A percentile compares a stretch with the other conserved stretches of the same genome.
phyloP scores from a whole-genome alignment of 768 basidiomycete species.

The Podaxis carcinomalis region DNA sequence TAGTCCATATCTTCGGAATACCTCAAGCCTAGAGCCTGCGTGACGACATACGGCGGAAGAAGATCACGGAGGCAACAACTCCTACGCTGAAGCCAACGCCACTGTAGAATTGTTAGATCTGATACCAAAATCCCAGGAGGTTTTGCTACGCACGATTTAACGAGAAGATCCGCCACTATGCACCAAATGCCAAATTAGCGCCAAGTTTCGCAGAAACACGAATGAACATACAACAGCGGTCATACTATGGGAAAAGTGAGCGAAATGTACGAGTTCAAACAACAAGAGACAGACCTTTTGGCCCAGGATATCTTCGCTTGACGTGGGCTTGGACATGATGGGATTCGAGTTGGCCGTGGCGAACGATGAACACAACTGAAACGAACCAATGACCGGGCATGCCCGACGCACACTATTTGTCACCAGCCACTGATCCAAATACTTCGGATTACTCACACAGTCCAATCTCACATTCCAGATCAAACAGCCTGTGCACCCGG shows the following conservation, averaged over 20 bases:
- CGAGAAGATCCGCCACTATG: conserved; percentile 43
- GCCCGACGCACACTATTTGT: conserved; percentile 22
- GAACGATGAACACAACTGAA: background rate
- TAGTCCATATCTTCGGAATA: conserved; percentile 1
- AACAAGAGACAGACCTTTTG: conserved; percentile 67
- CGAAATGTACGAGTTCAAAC: background rate
- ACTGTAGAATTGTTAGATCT: conserved; percentile 30
- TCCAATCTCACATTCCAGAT: background rate
- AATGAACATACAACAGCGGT: conserved; percentile 71
- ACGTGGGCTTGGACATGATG: conserved; percentile 57
- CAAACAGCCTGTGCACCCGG: conserved; percentile 10
- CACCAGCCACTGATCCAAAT: conserved; percentile 15
- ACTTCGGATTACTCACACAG: conserved; percentile 7
- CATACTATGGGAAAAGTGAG: conserved; percentile 51
- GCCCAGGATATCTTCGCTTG: conserved; percentile 87
- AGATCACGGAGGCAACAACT: conserved; percentile 83
- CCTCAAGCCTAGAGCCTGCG: background rate
- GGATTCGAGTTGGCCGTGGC: conserved; percentile 30
- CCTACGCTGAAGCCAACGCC: conserved; percentile 88
- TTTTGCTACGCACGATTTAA: conserved; percentile 64
- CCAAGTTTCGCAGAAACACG: background rate
- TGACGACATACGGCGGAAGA: conserved; percentile 78
- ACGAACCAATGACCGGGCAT: conserved; percentile 1
- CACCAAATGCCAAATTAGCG: conserved; percentile 11
- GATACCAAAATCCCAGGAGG: conserved; percentile 8